Conservation (phyloP, 768 basidiomycete species). For the Cystoderma amianthinum region DNA sequence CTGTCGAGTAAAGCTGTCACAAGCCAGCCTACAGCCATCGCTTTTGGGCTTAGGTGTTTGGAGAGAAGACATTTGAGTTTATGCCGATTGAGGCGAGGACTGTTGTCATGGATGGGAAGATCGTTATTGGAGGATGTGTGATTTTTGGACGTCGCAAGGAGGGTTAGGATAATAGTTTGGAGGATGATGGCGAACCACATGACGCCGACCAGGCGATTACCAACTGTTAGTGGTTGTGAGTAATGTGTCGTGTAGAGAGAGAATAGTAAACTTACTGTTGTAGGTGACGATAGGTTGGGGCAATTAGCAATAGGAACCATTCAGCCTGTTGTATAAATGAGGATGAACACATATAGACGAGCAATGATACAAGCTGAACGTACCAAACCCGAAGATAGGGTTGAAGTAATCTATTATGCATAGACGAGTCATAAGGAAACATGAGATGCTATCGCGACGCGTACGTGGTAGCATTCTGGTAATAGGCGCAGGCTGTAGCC, state of each 20-base stretch:
- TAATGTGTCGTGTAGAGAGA: background rate
- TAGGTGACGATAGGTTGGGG: conserved; percentile 8
- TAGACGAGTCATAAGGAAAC: no score
- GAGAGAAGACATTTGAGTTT: no score
- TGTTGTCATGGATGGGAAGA: conserved; percentile 53
- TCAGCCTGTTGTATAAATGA: no score
- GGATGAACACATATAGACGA: no score
- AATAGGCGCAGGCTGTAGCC: no score
- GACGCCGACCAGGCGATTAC: conserved; percentile 42
- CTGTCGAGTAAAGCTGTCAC: conserved; percentile 77
- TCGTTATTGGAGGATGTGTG: conserved; percentile 6
- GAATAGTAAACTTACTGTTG: conserved; percentile 4
- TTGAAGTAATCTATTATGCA: no score
- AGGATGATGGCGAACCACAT: conserved; percentile 70
- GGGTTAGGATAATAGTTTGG: conserved; percentile 35
- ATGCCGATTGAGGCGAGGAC: no score
- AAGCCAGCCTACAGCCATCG: conserved; percentile 82
- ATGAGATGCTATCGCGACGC: no score
- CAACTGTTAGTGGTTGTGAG: no score
- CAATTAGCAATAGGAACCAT: conserved; percentile 7
- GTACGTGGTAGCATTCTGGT: no score
- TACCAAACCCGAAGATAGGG: no score
- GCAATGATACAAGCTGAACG: no score
- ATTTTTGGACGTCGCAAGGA: conserved; percentile 19
- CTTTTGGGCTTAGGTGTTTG: conserved; percentile 29